phyloP scores from a whole-genome alignment of 148 eudicot genomes.

The Simmondsia chinensis region DNA sequence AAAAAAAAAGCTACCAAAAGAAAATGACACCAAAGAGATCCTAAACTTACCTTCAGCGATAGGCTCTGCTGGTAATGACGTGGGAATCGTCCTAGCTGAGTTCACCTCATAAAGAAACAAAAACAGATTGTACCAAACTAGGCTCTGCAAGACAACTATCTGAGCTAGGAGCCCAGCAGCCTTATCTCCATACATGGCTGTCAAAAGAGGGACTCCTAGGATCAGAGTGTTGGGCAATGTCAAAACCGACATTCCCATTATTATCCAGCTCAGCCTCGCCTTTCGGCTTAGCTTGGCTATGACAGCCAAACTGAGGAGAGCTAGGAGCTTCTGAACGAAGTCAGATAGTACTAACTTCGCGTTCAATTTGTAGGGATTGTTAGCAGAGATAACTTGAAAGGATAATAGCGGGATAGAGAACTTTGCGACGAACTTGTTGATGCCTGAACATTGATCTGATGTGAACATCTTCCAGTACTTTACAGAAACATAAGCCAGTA shows the following conservation, averaged over 20 bases:
- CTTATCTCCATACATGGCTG: slow-evolving; percentile 38
- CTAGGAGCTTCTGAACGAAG: slow-evolving; percentile 35
- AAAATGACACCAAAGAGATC: too few species aligned
- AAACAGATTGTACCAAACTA: slow-evolving; percentile 41
- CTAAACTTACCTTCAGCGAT: too few species aligned
- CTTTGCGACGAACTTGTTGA: slow-evolving; percentile 48
- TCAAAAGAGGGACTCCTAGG: slow-evolving; percentile 41
- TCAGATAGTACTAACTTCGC: slow-evolving; percentile 30
- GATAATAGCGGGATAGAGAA: slow-evolving; percentile 46
- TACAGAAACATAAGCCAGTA: slow-evolving; percentile 31
- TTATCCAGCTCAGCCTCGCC: slow-evolving; percentile 34
- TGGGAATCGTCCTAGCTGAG: too few species aligned
- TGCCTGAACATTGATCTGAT: slow-evolving; percentile 41
- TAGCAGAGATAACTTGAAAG: slow-evolving; percentile 34
- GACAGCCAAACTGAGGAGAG: slow-evolving; percentile 11
- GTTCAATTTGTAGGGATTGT: slow-evolving; percentile 43
- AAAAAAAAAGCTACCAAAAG: too few species aligned
- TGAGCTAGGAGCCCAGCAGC: slow-evolving; percentile 25
- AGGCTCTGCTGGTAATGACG: too few species aligned
- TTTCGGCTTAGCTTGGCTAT: slow-evolving; percentile 19
- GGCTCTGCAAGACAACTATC: slow-evolving; percentile 38
- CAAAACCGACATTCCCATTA: slow-evolving; percentile 38
- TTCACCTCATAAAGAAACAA: slow-evolving; percentile 41
- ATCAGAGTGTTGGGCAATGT: slow-evolving; percentile 44
- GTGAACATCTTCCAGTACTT: slow-evolving; percentile 37